Evolutionary conservation across 2,329 filamentous ascomycete genomes (phyloP).

Genomic region (Neonectria neomacrospora): DNA sequence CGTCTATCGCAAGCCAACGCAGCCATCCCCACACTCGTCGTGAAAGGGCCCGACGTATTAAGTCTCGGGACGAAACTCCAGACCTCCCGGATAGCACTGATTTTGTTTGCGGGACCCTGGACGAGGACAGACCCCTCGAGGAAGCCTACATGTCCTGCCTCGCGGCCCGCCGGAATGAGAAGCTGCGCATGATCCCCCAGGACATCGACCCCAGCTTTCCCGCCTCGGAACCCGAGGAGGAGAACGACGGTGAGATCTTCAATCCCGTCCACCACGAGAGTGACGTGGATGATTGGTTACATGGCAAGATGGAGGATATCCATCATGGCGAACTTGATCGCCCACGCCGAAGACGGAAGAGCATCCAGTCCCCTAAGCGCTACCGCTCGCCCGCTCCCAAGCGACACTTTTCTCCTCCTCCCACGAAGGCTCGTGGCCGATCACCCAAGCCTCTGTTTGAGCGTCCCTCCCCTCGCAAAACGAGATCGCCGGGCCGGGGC

Average conservation of each 20-base stretch:
- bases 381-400: slow-evolving; percentile 58
- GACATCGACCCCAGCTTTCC: slow-evolving; percentile 98
- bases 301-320: slow-evolving; percentile 76
- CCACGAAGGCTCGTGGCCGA: slow-evolving; percentile 60
- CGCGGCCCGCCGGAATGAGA: slow-evolving; percentile 82
- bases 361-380: slow-evolving; percentile 57
- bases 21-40: slow-evolving; percentile 53
- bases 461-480: slow-evolving; percentile 75
- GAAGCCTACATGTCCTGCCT: slow-evolving; percentile 90
- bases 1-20: slow-evolving; percentile 63
- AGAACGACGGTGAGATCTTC: slow-evolving; percentile 78
- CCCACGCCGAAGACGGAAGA: slow-evolving; percentile 61
- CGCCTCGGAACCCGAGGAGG: slow-evolving; percentile 89
- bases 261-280: slow-evolving; percentile 69
- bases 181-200: slow-evolving; percentile 87
- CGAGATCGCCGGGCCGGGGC: slow-evolving; percentile 79
- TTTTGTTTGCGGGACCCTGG: slow-evolving; percentile 97
- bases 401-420: slow-evolving; percentile 48
- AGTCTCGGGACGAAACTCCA: slow-evolving; percentile 66
- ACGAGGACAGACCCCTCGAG: slow-evolving; percentile 95
- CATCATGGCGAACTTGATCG: slow-evolving; percentile 66
- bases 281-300: slow-evolving; percentile 75
- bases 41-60: slow-evolving; percentile 42
- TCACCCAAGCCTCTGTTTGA: slow-evolving; percentile 68
- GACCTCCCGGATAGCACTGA: slow-evolving; percentile 97